Conservation (phyloP, 2,329 filamentous ascomycete species). For the Rhinocladiella mackenziei region DNA sequence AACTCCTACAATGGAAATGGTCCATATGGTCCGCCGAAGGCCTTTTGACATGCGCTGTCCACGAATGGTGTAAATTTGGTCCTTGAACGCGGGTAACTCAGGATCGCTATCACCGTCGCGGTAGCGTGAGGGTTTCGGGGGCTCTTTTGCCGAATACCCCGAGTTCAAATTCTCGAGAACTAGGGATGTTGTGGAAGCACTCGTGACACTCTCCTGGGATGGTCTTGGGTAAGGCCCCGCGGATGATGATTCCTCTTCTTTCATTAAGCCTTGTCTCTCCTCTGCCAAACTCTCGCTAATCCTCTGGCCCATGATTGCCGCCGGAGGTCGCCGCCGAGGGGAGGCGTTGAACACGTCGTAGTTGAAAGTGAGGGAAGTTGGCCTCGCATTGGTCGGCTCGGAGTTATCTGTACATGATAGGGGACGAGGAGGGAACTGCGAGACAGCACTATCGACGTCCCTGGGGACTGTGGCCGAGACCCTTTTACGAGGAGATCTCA, state of each 20-base stretch:
- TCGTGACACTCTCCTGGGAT: constrained; percentile 28
- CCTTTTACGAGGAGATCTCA: constrained; percentile 14
- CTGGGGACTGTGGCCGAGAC: constrained; percentile 7
- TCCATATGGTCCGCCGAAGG: constrained; percentile 40
- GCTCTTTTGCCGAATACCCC: constrained; percentile 11
- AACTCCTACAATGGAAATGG: constrained; percentile 39
- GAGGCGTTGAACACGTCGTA: constrained; percentile 13
- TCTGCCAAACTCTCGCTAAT: constrained; percentile 1
- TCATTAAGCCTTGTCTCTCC: constrained; percentile 20
- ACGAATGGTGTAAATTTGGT: constrained; percentile 14
- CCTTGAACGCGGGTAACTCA: constrained; percentile 27
- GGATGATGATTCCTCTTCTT: constrained; percentile 4
- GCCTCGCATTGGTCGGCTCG: constrained; percentile 11
- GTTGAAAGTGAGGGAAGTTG: constrained; percentile 22
- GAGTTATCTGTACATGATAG: constrained; percentile 18
- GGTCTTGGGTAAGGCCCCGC: constrained; percentile 1
- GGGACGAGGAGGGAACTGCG: constrained; percentile 3
- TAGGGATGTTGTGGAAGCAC: constrained; percentile 31
- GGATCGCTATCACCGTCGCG: constrained; percentile 32
- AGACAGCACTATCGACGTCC: constrained; percentile 12
- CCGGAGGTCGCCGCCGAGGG: constrained; percentile 6
- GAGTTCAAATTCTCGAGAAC: constrained; percentile 32
- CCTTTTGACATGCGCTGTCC: constrained; percentile 30
- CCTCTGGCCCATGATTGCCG: constrained; percentile 13
- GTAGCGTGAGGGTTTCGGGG: constrained; percentile 16